Evolutionary conservation across 345 rosid species (phyloP), one percentile per base, ranked within the genome.

Genomic region (Rubroshorea leprosula): DNA sequence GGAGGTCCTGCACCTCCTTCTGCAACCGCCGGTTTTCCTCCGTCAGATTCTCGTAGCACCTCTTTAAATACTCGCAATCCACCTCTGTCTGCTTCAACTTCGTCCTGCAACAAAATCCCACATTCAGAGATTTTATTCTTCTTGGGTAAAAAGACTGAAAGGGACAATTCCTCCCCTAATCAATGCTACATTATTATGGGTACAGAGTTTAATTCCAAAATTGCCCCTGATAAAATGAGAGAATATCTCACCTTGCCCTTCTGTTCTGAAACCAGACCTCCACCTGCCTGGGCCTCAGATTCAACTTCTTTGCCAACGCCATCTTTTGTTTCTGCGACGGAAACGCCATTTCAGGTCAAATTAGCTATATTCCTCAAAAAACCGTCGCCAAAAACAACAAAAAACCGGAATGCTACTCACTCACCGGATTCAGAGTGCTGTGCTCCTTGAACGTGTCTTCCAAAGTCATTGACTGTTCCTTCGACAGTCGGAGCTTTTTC

Each of bases 201-300:
- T n/a, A 35, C 62, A 35, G 62, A 57, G 0, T 17, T 0, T 17
- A 54, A 20, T 69, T 26, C 31, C 81, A 5, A 5, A 6, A 64
- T 22, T 62, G 63, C 70, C 77, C 84, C 46, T 35, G 39, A 0
- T 0, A 23, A 3, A 24, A 15, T 18, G 9, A 0, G 1, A 25
- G n/a, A 49, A 51, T 57, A 27, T 51, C 71, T 70, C 54, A 89
- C 97, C 97, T 84, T 67, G 97, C 97, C 71, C 95, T 81, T 58
- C 95, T 64, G 69, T 89, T 89, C 74, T 89, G 97, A 56, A 89
- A 89, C 97, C 95, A 89, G 50, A 89, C 97, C 64, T 89, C 95
- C 64, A 89, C 95, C 70, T 89, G 97, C 46, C 97, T 81, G 2
- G 95, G 74, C 77, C 74, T 79, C 46, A 89, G 86, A 67, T 81